Evolutionary conservation across 768 basidiomycete genomes (phyloP), one percentile per base, ranked within the genome.

Genomic region (Trichaptum fuscoviolaceum): DNA sequence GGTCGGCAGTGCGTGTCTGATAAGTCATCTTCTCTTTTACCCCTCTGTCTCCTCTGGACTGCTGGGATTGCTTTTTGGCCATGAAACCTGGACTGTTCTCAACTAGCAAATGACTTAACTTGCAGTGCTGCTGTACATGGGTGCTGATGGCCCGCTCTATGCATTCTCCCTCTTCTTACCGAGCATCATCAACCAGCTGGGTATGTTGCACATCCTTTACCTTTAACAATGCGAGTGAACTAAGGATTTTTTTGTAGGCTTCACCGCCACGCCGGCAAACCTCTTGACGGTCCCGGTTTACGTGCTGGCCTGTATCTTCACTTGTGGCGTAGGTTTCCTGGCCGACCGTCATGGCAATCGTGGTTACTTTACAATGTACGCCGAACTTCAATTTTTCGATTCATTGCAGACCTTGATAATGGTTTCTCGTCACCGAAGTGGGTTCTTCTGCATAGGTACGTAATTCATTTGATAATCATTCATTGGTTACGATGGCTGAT

Each of bases 221-320:
- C 34, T 24, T 57, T 35, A 2, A 4, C 26, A 34, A 27, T 62
- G 17, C 2, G 34, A 60, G 58, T n/a, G 6, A 34, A 23, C 35
- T 15, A 20, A n/a, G 42, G 42, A 12, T 12, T 20, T 12, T 12
- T 20, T 12, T 52, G 15, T 65, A 85, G 89, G 89, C 8, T 92
- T 80, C 74, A 76, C 77, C n/a, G 88, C 89, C 3, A 91, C 90
- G 0, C 81, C 82, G 0, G 91, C 92, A 8, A 92, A 93, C 74
- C 79, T 93, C 57, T 75, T 93, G 64, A 90, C 89, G 3, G 90
- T 92, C 4, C 92, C 91, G 0, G 89, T 92, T 42, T 93, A 92
- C 71, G 81, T 80, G 8, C 81, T 85, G 58, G 92, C 91, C 12
- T 87, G 89, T 69, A 77, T 87, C 25, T 74, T 86, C 52, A 92